Percentiles rank a stretch among this genome's conserved stretches.
phyloP scores from a whole-genome alignment of 176 grass and related monocot species.

The Dactylis glomerata region DNA sequence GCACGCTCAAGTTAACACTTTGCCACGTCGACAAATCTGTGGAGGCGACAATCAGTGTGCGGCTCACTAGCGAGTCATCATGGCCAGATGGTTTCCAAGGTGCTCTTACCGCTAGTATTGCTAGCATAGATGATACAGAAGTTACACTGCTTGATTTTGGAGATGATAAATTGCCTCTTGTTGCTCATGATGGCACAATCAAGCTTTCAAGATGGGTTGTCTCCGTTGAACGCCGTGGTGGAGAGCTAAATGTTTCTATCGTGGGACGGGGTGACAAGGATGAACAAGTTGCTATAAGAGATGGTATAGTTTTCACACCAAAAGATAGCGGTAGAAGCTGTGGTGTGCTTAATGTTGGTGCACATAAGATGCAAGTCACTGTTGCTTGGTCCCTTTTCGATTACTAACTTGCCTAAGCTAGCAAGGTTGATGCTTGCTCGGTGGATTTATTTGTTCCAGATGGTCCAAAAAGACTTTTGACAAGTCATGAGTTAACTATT shows the following conservation, averaged over 20 bases:
- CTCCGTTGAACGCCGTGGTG: neutral
- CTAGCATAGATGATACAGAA: neutral
- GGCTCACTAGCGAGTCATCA: neutral
- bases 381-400: too few species aligned
- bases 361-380: too few species aligned
- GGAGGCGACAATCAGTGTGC: neutral
- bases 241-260: neutral
- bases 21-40: neutral
- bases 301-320: neutral
- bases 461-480: too few species aligned
- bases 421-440: too few species aligned
- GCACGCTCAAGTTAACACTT: neutral
- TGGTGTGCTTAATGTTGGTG: too few species aligned
- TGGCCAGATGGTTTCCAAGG: neutral
- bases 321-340: too few species aligned
- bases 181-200: neutral
- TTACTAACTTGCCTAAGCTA: too few species aligned
- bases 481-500: too few species aligned
- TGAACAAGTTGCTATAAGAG: neutral
- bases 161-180: neutral
- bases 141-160: neutral
- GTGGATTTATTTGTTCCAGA: too few species aligned
- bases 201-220: neutral
- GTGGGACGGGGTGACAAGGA: neutral
- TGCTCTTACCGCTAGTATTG: neutral